phyloP scores from a whole-genome alignment of 1,284 basidiomycete genomes.

The Anthracocystis panici-leucophaei region DNA sequence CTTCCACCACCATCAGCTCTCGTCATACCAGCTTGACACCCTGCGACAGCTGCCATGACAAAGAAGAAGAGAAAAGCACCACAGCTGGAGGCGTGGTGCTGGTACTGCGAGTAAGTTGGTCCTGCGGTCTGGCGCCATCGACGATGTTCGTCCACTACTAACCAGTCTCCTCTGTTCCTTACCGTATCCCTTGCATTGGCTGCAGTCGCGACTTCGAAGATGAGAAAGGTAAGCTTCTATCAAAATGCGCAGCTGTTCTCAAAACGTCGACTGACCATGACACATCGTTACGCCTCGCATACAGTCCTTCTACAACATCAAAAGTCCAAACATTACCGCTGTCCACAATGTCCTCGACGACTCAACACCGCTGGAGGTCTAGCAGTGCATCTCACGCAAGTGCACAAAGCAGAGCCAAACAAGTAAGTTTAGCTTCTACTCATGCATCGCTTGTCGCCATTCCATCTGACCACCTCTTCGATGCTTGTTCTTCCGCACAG shows the following conservation, averaged over 20 bases:
- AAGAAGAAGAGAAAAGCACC: constrained; percentile 69
- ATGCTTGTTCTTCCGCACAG: constrained; percentile 71
- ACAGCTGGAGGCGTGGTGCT: constrained; percentile 81
- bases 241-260: no score
- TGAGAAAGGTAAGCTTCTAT: constrained; percentile 58
- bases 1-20: constrained; percentile 11
- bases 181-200: not conserved
- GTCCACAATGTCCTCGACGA: constrained; percentile 91
- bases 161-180: not conserved
- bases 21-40: not conserved
- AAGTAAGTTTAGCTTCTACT: constrained; percentile 76
- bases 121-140: no score
- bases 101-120: constrained; percentile 92
- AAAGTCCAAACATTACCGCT: constrained; percentile 99
- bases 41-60: constrained; percentile 48
- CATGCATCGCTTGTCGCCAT: not conserved
- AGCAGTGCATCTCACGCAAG: constrained; percentile 98
- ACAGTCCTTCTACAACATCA: constrained; percentile 97
- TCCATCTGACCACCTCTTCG: not conserved
- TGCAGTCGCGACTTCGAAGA: constrained; percentile 68
- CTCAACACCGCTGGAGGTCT: constrained; percentile 97
- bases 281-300: not conserved
- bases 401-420: constrained; percentile 96
- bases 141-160: not conserved
- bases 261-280: not conserved